phyloP scores from a whole-genome alignment of 2,329 filamentous ascomycete genomes.

The Trichophyton verrucosum region DNA sequence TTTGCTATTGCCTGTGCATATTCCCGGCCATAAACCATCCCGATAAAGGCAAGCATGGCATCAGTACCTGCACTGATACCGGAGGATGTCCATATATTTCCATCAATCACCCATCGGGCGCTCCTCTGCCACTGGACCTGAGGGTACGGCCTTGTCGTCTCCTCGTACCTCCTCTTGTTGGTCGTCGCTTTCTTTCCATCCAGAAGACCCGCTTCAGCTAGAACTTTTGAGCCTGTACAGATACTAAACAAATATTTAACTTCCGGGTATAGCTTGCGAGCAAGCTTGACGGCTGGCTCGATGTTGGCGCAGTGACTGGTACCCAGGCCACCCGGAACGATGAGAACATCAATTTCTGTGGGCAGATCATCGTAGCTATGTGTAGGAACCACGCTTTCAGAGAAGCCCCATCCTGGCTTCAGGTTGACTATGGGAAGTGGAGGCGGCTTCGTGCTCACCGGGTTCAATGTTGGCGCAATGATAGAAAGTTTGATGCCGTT shows the following conservation, averaged over 20 bases:
- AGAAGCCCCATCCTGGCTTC: constrained; percentile 17
- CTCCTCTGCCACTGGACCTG: constrained; percentile 48
- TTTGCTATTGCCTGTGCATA: constrained; percentile 39
- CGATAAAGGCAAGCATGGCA: constrained; percentile 46
- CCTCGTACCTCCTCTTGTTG: constrained; percentile 49
- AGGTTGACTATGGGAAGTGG: background rate
- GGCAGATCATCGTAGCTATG: constrained; percentile 44
- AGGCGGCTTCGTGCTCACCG: constrained; percentile 21
- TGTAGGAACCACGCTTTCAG: constrained; percentile 35
- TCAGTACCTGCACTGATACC: constrained; percentile 54
- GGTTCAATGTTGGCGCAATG: constrained; percentile 22
- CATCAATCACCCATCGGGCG: constrained; percentile 54
- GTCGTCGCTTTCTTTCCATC: constrained; percentile 51
- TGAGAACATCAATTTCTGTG: constrained; percentile 45
- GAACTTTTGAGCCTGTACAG: constrained; percentile 52
- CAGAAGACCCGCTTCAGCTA: constrained; percentile 48
- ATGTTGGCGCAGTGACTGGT: constrained; percentile 22
- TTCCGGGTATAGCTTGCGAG: constrained; percentile 34
- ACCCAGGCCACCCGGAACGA: constrained; percentile 54
- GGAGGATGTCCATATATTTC: constrained; percentile 54
- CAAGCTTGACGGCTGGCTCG: constrained; percentile 34
- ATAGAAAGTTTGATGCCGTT: constrained; percentile 20
- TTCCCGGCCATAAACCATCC: constrained; percentile 41
- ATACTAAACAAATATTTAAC: constrained; percentile 50
- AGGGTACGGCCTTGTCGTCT: constrained; percentile 37